Evolutionary conservation across 1,284 basidiomycete genomes (phyloP), one percentile per base, ranked within the genome.

Genomic region (Marasmius sp.): DNA sequence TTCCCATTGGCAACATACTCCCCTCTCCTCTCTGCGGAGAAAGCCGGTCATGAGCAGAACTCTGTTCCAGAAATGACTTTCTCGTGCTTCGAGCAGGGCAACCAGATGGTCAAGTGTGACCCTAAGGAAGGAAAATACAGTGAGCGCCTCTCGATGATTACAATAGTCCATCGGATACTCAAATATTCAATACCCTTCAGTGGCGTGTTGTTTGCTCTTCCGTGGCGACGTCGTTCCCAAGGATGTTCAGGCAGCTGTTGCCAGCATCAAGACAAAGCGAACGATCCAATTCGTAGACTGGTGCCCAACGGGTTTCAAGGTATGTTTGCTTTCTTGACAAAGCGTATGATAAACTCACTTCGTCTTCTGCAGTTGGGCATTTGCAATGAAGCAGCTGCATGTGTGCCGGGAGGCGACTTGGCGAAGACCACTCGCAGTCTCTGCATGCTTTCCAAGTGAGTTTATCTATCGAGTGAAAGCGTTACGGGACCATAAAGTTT

Each of bases 61-160:
- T 94, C 94, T 34, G 96, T 98, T 39, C 88, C 93, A 52, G 97
- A 99, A 75, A 98, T 99, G 95, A 99, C 97, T 67, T 95, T 94
- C 82, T 91, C 95, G 61, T 97, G 95, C 83, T 99, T 99, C 80
- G 97, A 99, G 83, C 85, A 87, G 67, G 95, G 95, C 68, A 97
- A 97, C 82, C 97, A 98, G 81, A 97, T 99, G 96, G 97, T 94
- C 70, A 97, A 97, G 84, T 97, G 95, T 74, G 94, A 97, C 73
- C 94, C 95, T 67, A 89, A 89, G 72, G 92, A 95, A 70, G 94
- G 94, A 76, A 98, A 98, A 89, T 99, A 98, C 82, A 98, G 95
- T 92, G 71, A 65, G 88, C 80, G 27, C 11, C 49, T 58, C 10
- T 34, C 54, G 34, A 36, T 51, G 57, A 36, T 49, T 58, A 36